Percentiles rank a stretch among this genome's conserved stretches.
These are phyloP conservation scores for Cryptococcus wingfieldii DNA, from an alignment of 1,284 basidiomycete species.

Conservation along the genomic window DNA sequence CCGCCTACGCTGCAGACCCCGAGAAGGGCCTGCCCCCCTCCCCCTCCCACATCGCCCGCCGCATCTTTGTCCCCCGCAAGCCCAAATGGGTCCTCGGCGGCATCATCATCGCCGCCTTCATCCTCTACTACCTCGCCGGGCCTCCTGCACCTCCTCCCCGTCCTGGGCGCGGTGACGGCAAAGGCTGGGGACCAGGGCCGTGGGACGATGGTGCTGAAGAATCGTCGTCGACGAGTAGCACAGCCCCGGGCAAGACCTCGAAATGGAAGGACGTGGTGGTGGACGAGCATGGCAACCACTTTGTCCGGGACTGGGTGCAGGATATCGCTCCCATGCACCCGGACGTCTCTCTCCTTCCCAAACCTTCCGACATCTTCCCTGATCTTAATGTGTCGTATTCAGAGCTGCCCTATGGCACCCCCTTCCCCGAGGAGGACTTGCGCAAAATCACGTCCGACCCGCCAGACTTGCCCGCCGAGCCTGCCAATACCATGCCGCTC, in stretches of 20 bases:
- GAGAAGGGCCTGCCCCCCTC: slow-evolving; percentile 12
- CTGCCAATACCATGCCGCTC: slow-evolving; percentile 4
- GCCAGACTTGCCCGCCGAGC: slow-evolving; percentile 4
- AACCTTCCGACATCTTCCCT: slow-evolving; percentile 26
- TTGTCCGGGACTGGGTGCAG: slow-evolving; percentile 14
- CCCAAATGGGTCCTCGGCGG: slow-evolving; percentile 7
- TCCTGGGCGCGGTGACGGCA: background rate
- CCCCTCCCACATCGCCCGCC: slow-evolving; percentile 3
- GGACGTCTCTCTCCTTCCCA: slow-evolving; percentile 21
- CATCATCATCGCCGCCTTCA: background rate
- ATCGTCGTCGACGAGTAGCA: background rate
- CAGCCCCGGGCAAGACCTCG: background rate
- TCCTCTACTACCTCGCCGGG: background rate
- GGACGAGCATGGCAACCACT: slow-evolving; percentile 35
- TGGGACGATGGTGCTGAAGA: slow-evolving; percentile 1
- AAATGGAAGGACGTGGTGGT: slow-evolving; percentile 14
- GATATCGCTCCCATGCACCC: slow-evolving; percentile 36
- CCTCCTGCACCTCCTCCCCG: background rate
- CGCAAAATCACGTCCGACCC: slow-evolving; percentile 29
- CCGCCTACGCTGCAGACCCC: slow-evolving; percentile 8
- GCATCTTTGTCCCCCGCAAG: slow-evolving; percentile 3
- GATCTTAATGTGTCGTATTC: slow-evolving; percentile 26
- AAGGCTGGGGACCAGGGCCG: background rate
- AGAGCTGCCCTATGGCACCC: slow-evolving; percentile 12
- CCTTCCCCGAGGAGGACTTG: slow-evolving; percentile 28